Percentiles rank a stretch among this genome's conserved stretches.
Conservation (phyloP, 352 stramenopile genomes). For the Pythium aphanidermatum region DNA sequence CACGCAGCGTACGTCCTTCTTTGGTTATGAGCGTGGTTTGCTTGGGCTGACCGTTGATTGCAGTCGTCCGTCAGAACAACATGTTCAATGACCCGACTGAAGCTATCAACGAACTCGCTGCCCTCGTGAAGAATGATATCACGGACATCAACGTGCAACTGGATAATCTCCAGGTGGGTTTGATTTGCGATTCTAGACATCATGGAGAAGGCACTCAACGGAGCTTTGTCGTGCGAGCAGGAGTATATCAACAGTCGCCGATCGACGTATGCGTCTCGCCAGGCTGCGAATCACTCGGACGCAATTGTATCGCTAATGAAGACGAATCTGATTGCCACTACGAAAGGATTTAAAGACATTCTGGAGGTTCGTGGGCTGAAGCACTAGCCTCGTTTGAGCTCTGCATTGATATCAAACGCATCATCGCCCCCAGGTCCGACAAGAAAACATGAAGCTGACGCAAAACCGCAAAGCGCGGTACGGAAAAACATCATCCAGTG, state of each 20-base stretch:
- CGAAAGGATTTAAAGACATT: conserved; percentile 80
- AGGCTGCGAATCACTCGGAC: conserved; percentile 76
- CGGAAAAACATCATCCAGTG: conserved; percentile 62
- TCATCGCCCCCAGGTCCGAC: conserved; percentile 47
- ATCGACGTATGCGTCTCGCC: conserved; percentile 41
- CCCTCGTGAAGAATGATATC: conserved; percentile 84
- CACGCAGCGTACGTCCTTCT: conserved; percentile 48
- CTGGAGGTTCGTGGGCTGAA: conserved; percentile 30
- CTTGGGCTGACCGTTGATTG: background rate
- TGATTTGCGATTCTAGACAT: background rate
- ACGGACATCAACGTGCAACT: conserved; percentile 83
- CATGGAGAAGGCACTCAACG: background rate
- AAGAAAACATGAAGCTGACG: conserved; percentile 85
- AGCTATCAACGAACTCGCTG: conserved; percentile 76
- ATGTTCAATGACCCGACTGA: conserved; percentile 87
- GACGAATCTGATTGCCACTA: conserved; percentile 73
- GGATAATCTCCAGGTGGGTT: conserved; percentile 65
- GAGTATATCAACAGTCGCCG: conserved; percentile 75
- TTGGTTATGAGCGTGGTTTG: background rate
- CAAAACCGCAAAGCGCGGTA: conserved; percentile 74
- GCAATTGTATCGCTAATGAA: conserved; percentile 84
- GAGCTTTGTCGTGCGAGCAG: too few relatives aligned
- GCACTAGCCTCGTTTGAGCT: background rate
- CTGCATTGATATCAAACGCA: too few relatives aligned
- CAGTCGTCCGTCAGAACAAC: conserved; percentile 85